A percentile compares a stretch with the other conserved stretches of the same genome.
Conservation (phyloP, 768 basidiomycete genomes). For the Kwoniella sp. region DNA sequence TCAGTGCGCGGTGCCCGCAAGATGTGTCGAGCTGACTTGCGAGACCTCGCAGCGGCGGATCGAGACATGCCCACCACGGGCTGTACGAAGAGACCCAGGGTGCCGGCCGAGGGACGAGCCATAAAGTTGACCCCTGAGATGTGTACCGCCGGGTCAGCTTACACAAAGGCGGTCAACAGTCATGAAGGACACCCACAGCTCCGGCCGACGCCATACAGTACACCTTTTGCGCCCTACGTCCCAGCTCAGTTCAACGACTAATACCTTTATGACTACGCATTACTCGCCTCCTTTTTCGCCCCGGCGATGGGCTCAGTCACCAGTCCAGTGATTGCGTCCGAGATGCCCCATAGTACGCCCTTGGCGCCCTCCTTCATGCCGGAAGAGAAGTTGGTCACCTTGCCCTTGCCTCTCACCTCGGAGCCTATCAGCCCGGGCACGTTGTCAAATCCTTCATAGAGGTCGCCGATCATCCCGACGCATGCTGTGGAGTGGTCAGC, state of each 20-base stretch:
- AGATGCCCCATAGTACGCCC: slow-evolving; percentile 43
- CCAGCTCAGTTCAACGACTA: not conserved
- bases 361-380: slow-evolving; percentile 56
- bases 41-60: not conserved
- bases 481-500: not conserved
- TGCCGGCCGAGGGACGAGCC: not conserved
- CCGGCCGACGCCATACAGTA: not conserved
- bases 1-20: not conserved
- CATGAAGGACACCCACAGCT: not conserved
- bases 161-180: not conserved
- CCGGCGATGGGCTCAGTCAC: slow-evolving; percentile 50
- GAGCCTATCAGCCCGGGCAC: slow-evolving; percentile 9
- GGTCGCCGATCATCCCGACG: slow-evolving; percentile 49
- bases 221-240: not conserved
- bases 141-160: not conserved
- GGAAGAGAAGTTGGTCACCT: slow-evolving; percentile 52
- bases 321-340: slow-evolving; percentile 50
- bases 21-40: not conserved
- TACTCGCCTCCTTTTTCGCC: slow-evolving; percentile 43
- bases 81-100: not conserved
- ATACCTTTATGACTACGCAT: no score
- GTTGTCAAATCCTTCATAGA: slow-evolving; percentile 1
- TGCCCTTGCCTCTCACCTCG: not conserved
- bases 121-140: not conserved
- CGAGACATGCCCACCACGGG: not conserved